phyloP scores from a whole-genome alignment of 495 filamentous ascomycete genomes.

The Penicillium tannophilum region DNA sequence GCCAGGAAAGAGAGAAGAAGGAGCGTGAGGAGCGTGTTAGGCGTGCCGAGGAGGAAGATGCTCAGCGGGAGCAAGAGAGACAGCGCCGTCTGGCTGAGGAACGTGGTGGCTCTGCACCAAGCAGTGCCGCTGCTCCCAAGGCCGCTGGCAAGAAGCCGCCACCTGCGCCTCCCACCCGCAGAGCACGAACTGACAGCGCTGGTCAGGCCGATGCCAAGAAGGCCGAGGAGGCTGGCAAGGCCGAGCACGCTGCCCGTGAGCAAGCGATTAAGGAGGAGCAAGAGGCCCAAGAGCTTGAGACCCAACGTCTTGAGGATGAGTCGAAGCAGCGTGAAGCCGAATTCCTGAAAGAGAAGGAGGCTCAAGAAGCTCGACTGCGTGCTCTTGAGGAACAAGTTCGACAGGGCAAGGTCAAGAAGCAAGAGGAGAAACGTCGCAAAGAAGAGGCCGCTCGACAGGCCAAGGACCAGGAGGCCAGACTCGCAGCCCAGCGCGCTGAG shows the following conservation, averaged over 20 bases:
- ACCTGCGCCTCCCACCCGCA: constrained; percentile 78
- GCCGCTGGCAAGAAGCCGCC: constrained; percentile 74
- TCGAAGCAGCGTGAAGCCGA: constrained; percentile 76
- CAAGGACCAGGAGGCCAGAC: constrained; percentile 82
- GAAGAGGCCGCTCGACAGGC: constrained; percentile 85
- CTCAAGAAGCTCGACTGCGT: constrained; percentile 76
- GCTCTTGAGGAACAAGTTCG: constrained; percentile 93
- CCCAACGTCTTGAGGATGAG: constrained; percentile 75
- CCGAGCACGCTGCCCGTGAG: constrained; percentile 55
- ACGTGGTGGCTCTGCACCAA: constrained; percentile 57
- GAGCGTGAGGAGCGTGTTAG: constrained; percentile 83
- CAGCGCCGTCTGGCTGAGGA: constrained; percentile 86
- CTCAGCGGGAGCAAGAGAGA: constrained; percentile 83
- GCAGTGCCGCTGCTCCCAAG: constrained; percentile 49
- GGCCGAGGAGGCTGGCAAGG: constrained; percentile 58
- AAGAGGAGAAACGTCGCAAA: constrained; percentile 89
- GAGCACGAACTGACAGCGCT: constrained; percentile 64
- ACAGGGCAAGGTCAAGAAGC: constrained; percentile 94
- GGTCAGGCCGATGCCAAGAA: constrained; percentile 56
- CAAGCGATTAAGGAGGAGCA: constrained; percentile 69
- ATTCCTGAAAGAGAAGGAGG: constrained; percentile 75
- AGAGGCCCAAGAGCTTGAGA: constrained; percentile 73
- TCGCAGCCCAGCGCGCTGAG: constrained; percentile 86
- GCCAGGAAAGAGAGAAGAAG: constrained; percentile 82
- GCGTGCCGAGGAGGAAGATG: constrained; percentile 94